A percentile compares a stretch with the other conserved stretches of the same genome.
Evolutionary conservation across 352 stramenopile species (phyloP).

Genomic region (Phytophthora idaei): DNA sequence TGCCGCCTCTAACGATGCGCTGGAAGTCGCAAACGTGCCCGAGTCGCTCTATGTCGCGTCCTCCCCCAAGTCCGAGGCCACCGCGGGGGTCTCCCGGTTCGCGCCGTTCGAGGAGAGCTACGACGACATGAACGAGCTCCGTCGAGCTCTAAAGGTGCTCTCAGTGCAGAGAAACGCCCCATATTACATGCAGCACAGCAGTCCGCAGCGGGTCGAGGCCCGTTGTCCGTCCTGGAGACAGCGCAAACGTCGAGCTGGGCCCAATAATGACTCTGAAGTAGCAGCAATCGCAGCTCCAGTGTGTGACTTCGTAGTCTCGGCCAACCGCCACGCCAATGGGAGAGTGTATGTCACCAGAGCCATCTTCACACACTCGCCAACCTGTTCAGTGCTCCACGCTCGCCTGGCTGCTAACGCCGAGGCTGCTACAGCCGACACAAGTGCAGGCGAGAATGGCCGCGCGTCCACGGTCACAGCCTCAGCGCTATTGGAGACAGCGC

Average conservation of each 20-base stretch:
- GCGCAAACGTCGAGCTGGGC: constrained; percentile 47
- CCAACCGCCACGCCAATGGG: constrained; percentile 79
- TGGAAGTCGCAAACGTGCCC: constrained; percentile 23
- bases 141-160: constrained; percentile 74
- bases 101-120: constrained; percentile 78
- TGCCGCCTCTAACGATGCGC: constrained; percentile 9
- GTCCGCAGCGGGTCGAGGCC: constrained; percentile 76
- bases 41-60: constrained; percentile 29
- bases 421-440: constrained; percentile 1
- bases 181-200: constrained; percentile 88
- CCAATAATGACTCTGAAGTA: constrained; percentile 5
- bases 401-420: constrained; percentile 40
- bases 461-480: constrained; percentile 56
- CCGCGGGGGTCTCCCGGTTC: constrained; percentile 28
- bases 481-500: constrained; percentile 73
- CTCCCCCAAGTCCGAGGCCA: constrained; percentile 7
- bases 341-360: constrained; percentile 77
- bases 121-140: constrained; percentile 73
- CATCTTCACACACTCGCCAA: constrained; percentile 48
- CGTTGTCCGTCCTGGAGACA: constrained; percentile 81
- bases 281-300: constrained; percentile 13
- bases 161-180: constrained; percentile 72
- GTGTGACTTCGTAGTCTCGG: constrained; percentile 78
- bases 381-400: constrained; percentile 55
- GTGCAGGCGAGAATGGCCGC: constrained; percentile 14